Evolutionary conservation across 2,329 filamentous ascomycete species (phyloP).

Genomic region (Fusarium pseudonygamai): DNA sequence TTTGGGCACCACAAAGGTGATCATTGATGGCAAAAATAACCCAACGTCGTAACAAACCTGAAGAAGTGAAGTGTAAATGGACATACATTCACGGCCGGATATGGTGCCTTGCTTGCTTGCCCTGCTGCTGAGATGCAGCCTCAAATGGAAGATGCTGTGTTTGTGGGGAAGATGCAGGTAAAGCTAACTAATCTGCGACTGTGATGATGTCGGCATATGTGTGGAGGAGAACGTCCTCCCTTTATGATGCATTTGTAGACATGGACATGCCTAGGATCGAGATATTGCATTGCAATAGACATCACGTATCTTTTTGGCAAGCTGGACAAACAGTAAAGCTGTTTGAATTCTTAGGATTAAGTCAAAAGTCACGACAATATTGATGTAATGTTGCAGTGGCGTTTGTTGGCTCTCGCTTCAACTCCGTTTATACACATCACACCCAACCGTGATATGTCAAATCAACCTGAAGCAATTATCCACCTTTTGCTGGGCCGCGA

Average conservation of each 20-base stretch:
- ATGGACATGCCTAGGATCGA: background rate
- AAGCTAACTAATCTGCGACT: conserved; percentile 6
- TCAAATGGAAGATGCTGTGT: conserved; percentile 18
- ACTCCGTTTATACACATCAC: background rate
- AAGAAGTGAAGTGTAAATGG: background rate
- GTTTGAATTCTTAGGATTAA: background rate
- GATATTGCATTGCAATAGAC: background rate
- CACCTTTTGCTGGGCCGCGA: conserved; percentile 4
- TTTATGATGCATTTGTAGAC: conserved; percentile 12
- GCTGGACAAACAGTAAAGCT: background rate
- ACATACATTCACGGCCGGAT: background rate
- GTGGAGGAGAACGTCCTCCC: conserved; percentile 25
- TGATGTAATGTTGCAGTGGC: background rate
- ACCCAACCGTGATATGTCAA: conserved; percentile 8
- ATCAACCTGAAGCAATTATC: conserved; percentile 16
- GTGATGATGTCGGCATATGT: conserved; percentile 26
- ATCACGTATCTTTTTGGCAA: background rate
- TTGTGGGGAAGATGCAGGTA: conserved; percentile 31
- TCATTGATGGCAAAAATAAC: background rate
- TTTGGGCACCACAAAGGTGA: conserved; percentile 1
- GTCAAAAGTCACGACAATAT: too few relatives aligned
- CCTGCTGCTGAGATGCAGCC: conserved; percentile 27
- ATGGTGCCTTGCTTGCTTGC: conserved; percentile 6
- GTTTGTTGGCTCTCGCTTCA: background rate
- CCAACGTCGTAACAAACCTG: background rate